These are phyloP conservation scores for Pyrrhoderma lamaoense DNA, from an alignment of 1,284 basidiomycete genomes.

Conservation along the genomic window DNA sequence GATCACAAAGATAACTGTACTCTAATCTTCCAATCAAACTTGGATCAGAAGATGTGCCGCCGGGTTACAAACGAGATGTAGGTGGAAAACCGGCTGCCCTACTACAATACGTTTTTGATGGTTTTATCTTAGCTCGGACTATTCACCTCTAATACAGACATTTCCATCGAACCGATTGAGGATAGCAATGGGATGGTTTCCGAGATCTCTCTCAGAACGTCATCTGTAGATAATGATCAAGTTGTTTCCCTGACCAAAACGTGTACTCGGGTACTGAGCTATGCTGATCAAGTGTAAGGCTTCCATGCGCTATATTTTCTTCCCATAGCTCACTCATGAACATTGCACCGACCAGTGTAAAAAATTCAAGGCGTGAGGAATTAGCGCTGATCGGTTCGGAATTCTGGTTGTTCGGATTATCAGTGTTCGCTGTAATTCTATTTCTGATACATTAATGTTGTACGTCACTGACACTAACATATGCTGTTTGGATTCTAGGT, in stretches of 20 bases:
- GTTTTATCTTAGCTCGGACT: background rate
- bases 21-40: constrained; percentile 22
- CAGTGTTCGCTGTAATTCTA: constrained; percentile 32
- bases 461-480: background rate
- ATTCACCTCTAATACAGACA: background rate
- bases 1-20: constrained; percentile 22
- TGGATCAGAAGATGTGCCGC: constrained; percentile 14
- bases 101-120: background rate
- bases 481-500: constrained; percentile 13
- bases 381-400: constrained; percentile 44
- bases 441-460: background rate
- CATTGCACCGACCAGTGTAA: background rate
- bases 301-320: too few species aligned
- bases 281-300: constrained; percentile 27
- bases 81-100: background rate
- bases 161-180: constrained; percentile 1
- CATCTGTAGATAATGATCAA: constrained; percentile 1
- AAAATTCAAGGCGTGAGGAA: constrained; percentile 45
- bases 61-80: constrained; percentile 16
- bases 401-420: constrained; percentile 53
- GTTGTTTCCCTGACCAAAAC: constrained; percentile 26
- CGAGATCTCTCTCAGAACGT: constrained; percentile 11
- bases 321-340: background rate
- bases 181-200: constrained; percentile 18
- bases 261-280: constrained; percentile 39